phyloP scores from a whole-genome alignment of 2,329 filamentous ascomycete genomes.

The Elsinoe arachidis region DNA sequence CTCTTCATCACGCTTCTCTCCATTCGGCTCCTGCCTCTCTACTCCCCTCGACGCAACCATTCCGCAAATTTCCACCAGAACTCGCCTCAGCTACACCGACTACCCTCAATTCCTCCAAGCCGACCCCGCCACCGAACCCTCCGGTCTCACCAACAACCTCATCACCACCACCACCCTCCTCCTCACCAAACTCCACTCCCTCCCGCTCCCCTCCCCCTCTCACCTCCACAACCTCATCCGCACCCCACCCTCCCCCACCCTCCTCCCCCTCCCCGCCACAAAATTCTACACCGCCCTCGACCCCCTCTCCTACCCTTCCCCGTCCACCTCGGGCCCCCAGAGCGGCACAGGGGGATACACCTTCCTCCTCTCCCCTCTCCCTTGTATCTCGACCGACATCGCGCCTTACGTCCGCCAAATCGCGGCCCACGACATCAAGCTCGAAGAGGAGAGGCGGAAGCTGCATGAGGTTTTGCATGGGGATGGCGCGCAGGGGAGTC shows the following conservation, averaged over 20 bases:
- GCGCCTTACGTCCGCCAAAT: constrained; percentile 88
- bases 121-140: constrained; percentile 39
- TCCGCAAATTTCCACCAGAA: constrained; percentile 48
- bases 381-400: constrained; percentile 59
- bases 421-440: constrained; percentile 61
- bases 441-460: constrained; percentile 59
- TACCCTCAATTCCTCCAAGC: constrained; percentile 47
- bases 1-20: not conserved
- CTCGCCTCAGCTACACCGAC: constrained; percentile 47
- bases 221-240: constrained; percentile 10
- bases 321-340: constrained; percentile 23
- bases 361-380: constrained; percentile 18
- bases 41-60: constrained; percentile 52
- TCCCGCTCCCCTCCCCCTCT: constrained; percentile 18
- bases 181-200: constrained; percentile 18
- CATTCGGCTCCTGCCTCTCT: constrained; percentile 8
- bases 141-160: constrained; percentile 29
- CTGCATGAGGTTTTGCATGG: constrained; percentile 43
- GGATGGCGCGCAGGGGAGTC: not conserved
- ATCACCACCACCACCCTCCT: constrained; percentile 25
- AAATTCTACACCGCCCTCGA: constrained; percentile 44
- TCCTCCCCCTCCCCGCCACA: constrained; percentile 28
- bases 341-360: constrained; percentile 13
- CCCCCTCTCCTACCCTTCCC: constrained; percentile 38
- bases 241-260: constrained; percentile 19